Percentiles rank a stretch among this genome's conserved stretches.
Conservation (phyloP, 2,329 filamentous ascomycete genomes). For the Ciborinia camelliae region DNA sequence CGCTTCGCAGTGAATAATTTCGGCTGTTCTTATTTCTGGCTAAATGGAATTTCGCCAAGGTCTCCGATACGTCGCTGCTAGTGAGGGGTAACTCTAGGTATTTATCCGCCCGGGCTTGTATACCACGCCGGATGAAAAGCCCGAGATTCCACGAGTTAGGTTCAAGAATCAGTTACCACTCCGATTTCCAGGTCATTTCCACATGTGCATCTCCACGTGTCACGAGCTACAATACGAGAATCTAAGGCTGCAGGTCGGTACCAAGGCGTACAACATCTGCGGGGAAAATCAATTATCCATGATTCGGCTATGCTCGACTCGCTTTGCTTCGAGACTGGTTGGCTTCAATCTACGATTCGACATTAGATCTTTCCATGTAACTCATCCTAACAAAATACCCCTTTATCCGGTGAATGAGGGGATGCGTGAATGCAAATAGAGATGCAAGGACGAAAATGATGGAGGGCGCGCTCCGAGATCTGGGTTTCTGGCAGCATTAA, state of each 20-base stretch:
- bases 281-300: conserved; percentile 9
- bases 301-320: not conserved
- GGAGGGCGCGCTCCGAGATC: conserved; percentile 14
- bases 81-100: conserved; percentile 13
- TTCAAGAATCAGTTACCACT: not conserved
- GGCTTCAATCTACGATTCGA: not conserved
- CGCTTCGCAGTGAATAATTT: conserved; percentile 1
- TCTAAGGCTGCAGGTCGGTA: conserved; percentile 9
- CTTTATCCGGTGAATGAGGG: conserved; percentile 11
- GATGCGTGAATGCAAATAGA: not conserved
- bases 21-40: not conserved
- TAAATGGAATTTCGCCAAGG: conserved; percentile 14
- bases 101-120: conserved; percentile 14
- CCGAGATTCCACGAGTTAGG: conserved; percentile 17
- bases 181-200: not conserved
- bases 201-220: not conserved
- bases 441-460: conserved; percentile 7
- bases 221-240: conserved; percentile 4
- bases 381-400: not conserved
- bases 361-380: not conserved
- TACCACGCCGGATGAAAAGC: not conserved
- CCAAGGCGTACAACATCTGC: not conserved
- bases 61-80: conserved; percentile 9
- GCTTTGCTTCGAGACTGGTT: not conserved
- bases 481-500: conserved; percentile 3